Conservation (phyloP, 139 green algal species). For the Micractinium sp. region DNA sequence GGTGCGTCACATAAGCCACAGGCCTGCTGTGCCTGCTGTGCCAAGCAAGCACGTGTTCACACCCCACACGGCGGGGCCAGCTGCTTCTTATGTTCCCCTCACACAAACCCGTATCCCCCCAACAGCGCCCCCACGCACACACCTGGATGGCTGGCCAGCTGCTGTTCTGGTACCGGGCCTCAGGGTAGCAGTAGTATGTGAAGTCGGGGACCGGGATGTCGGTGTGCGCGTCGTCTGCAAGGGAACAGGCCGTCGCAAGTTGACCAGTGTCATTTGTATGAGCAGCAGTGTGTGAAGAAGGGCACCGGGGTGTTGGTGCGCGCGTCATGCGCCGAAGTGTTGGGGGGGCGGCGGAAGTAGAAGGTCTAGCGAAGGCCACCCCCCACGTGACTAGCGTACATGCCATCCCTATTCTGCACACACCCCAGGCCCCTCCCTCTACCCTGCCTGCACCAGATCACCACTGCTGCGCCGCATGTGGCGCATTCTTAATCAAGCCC, state of each 20-base stretch:
- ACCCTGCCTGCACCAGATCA: no score
- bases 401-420: not conserved
- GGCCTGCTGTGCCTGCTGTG: no score
- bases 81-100: not conserved
- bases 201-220: conserved; percentile 55
- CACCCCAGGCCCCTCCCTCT: not conserved
- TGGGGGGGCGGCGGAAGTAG: not conserved
- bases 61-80: not conserved
- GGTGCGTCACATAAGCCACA: no score
- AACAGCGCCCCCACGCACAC: not conserved
- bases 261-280: no score
- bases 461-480: no score
- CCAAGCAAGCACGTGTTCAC: no score
- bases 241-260: no score
- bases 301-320: not conserved
- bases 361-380: not conserved
- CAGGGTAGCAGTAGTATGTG: conserved; percentile 50
- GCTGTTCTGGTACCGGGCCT: conserved; percentile 44
- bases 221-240: conserved; percentile 28
- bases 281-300: no score
- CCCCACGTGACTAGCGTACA: no score
- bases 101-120: not conserved
- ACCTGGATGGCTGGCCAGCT: conserved; percentile 40
- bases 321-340: not conserved
- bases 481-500: no score